Percentiles rank a stretch among this genome's conserved stretches.
Conservation (phyloP, 2,329 filamentous ascomycete species). For the Penicillium sp. region DNA sequence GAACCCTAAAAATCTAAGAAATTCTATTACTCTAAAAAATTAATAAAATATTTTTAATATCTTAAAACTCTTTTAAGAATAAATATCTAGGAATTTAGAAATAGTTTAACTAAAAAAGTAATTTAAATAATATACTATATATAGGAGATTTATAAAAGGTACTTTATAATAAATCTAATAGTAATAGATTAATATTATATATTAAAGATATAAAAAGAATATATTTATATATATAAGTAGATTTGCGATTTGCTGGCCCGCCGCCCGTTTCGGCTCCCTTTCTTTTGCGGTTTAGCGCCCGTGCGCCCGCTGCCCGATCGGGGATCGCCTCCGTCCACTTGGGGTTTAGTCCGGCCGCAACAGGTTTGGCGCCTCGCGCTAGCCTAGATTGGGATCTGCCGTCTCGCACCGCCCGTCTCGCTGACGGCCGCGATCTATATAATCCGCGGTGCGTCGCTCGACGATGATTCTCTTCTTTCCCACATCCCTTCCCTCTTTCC, state of each 20-base stretch:
- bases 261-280: not conserved
- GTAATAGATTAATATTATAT: no score
- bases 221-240: no score
- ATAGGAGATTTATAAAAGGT: no score
- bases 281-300: not conserved
- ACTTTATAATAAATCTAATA: no score
- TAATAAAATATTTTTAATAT: no score
- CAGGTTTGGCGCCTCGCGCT: not conserved
- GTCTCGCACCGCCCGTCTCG: not conserved
- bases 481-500: not conserved
- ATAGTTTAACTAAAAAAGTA: no score
- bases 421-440: not conserved
- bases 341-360: not conserved
- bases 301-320: not conserved
- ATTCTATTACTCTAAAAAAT: no score
- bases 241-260: not conserved
- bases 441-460: slow-evolving; percentile 1
- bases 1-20: no score
- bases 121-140: no score
- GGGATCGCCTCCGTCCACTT: not conserved
- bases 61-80: no score
- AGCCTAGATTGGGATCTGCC: not conserved
- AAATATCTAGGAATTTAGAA: no score
- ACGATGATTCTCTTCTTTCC: slow-evolving; percentile 1
- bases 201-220: no score